These are phyloP conservation scores for Mariannaea elegans DNA, from an alignment of 2,329 filamentous ascomycete genomes.

Conservation along the genomic window DNA sequence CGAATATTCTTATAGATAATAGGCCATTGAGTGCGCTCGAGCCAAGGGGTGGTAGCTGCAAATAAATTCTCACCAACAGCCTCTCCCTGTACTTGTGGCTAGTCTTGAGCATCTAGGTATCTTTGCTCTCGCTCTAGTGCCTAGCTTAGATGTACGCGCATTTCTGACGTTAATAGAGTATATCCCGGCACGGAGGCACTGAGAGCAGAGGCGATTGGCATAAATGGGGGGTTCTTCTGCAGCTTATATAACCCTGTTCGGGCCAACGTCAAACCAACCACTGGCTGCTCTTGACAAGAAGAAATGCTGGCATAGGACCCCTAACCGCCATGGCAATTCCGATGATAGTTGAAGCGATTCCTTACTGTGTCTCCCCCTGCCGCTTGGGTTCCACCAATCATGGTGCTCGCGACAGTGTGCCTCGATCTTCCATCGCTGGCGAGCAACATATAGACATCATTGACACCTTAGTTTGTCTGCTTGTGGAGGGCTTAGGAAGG, in stretches of 20 bases:
- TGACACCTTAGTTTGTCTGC: neutral
- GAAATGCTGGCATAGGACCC: neutral
- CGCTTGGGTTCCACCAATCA: neutral
- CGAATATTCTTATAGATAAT: conserved; percentile 2
- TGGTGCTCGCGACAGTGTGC: neutral
- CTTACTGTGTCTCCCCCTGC: neutral
- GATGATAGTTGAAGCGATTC: neutral
- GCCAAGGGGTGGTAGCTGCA: conserved; percentile 4
- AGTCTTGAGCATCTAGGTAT: neutral
- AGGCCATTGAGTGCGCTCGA: conserved; percentile 12
- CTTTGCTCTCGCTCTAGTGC: neutral
- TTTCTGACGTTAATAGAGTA: neutral
- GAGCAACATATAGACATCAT: neutral
- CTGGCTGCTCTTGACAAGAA: conserved; percentile 5
- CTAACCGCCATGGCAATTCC: neutral
- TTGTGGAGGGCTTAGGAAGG: neutral
- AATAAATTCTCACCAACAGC: conserved; percentile 6
- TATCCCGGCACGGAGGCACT: neutral
- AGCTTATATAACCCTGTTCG: neutral
- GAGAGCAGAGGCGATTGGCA: neutral
- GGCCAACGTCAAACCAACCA: conserved; percentile 6
- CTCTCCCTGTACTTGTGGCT: conserved; percentile 1
- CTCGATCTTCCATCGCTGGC: neutral
- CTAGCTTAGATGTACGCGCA: neutral
- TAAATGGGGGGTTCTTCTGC: neutral